Base-by-base conservation (phyloP, 2,329 filamentous ascomycete species). In the Botrytis squamosa region DNA sequence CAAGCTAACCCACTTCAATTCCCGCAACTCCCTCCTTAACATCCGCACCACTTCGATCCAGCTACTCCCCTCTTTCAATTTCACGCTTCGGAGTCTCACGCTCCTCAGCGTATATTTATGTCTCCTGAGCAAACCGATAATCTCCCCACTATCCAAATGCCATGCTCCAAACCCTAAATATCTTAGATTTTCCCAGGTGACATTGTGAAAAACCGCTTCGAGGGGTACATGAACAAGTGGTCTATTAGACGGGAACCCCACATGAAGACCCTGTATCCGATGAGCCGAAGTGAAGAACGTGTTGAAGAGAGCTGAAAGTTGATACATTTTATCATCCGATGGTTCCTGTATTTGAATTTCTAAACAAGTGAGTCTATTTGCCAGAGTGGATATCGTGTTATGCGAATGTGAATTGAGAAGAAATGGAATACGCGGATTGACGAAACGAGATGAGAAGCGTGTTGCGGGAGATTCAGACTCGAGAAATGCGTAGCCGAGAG, bases 81-180 rank as follows among this genome's bases (percentile, higher is more conserved):
- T 84, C n/a, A 92, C 85, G 70, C 89, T 86, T 70, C 87, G 83
- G 36, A 92, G 81, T 33, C 90, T 84, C 33, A 92, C 81, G 5
- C 89, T 89, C 59, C 86, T 86, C 5, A 92, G 81, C 40, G 85
- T 87, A 18, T 85, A 83, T 68, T 84, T 83, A 77, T 92, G 89
- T 57, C 89, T 85, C 44, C 84, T 82, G 3, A 87, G 84, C 9
- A 92, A 81, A 0, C 81, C 82, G 64, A 90, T 87, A 68, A 92
- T 88, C 78, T 92, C 90, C 1, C 87, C 84, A 1, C 87, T 85
- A 64, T 87, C 83, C 5, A 92, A 81, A 60, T 85, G 85, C 90
- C 90, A 92, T 22, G 88, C 86, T 76, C 91, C 89, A 36, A 92
- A 86, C 2, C 90, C 90, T 72, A 92, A 87, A 2, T 89, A 88